Conservation (phyloP, 1,284 basidiomycete genomes). For the Fomitiporia mediterranea region DNA sequence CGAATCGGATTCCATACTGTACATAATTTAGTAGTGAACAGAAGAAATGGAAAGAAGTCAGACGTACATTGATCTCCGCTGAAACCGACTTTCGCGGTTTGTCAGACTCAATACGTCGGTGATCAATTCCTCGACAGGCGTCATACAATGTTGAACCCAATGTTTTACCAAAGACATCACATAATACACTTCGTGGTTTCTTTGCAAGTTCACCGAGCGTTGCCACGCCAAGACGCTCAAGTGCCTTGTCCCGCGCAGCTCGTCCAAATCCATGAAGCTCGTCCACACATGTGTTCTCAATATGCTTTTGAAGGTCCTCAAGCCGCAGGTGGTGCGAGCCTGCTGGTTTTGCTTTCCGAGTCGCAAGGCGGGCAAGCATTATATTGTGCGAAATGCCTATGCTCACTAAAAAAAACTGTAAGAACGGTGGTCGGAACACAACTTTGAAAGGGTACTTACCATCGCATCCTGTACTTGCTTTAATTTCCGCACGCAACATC, state of each 20-base stretch:
- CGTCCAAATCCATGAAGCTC: conserved; percentile 88
- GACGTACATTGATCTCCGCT: conserved; percentile 84
- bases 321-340: conserved; percentile 71
- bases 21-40: conserved; percentile 21
- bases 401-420: conserved; percentile 50
- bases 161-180: conserved; percentile 74
- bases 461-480: conserved; percentile 77
- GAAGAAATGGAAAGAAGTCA: conserved; percentile 21
- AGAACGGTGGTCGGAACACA: conserved; percentile 9
- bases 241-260: conserved; percentile 66
- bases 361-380: conserved; percentile 88
- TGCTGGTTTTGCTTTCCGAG: conserved; percentile 87
- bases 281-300: conserved; percentile 60
- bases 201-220: conserved; percentile 64
- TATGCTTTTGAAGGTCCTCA: conserved; percentile 50
- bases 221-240: conserved; percentile 71
- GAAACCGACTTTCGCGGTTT: conserved; percentile 85
- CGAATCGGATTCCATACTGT: conserved; percentile 94
- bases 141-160: conserved; percentile 85
- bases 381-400: conserved; percentile 93
- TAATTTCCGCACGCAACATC: conserved; percentile 73
- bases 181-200: conserved; percentile 59
- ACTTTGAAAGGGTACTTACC: conserved; percentile 38
- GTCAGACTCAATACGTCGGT: conserved; percentile 73
- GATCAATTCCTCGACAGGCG: conserved; percentile 80